Evolutionary conservation across 495 filamentous ascomycete genomes (phyloP).

Genomic region (Podospora sp.): DNA sequence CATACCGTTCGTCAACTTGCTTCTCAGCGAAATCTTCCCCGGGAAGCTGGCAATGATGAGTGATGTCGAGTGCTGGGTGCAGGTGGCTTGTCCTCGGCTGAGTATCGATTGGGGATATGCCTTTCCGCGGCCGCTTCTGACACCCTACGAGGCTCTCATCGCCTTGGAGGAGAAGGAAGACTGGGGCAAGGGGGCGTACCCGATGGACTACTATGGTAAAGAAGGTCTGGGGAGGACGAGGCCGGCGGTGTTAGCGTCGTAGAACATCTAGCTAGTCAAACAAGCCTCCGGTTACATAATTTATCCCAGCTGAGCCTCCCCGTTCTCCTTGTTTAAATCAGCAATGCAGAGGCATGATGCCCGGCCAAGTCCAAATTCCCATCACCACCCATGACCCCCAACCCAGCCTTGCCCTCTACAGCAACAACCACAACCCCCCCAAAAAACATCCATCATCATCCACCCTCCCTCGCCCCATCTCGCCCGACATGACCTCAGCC

Average conservation of each 20-base stretch:
- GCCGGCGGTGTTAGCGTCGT: conserved; percentile 32
- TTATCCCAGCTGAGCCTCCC: background rate
- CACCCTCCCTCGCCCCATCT: background rate
- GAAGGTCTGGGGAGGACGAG: conserved; percentile 85
- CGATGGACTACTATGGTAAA: conserved; percentile 97
- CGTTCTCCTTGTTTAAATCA: too few species aligned
- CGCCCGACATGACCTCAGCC: background rate
- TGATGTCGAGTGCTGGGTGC: conserved; percentile 96
- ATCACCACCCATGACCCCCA: background rate
- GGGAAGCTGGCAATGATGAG: conserved; percentile 89
- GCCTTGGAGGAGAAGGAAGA: conserved; percentile 75
- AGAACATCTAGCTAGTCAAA: background rate
- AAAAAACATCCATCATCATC: too few species aligned
- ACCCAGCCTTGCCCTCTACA: background rate
- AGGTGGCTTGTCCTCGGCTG: conserved; percentile 90
- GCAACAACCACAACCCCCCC: background rate
- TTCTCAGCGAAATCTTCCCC: conserved; percentile 93
- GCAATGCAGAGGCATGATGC: too few species aligned
- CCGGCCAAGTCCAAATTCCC: background rate
- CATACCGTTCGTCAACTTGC: conserved; percentile 77
- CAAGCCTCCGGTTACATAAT: background rate
- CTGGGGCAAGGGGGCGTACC: conserved; percentile 83
- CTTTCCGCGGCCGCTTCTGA: conserved; percentile 83
- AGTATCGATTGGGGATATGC: conserved; percentile 99
- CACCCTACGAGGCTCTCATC: conserved; percentile 92